Base-by-base conservation (phyloP, 2,329 filamentous ascomycete species). In the Fusarium sp. region DNA sequence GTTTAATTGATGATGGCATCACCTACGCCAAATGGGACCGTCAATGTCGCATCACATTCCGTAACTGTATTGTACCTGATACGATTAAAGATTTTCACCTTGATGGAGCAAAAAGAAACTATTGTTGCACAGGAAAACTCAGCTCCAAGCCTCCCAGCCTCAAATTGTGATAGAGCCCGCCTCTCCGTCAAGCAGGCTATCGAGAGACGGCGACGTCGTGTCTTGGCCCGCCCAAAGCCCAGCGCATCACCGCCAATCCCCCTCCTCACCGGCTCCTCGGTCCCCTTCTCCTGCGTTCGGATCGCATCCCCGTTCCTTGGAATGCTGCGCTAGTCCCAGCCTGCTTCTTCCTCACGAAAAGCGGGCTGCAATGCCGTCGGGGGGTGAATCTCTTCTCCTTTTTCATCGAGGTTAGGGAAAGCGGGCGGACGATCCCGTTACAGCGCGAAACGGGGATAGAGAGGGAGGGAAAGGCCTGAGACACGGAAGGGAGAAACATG, bases 401-500 rank as follows among this genome's bases (percentile, higher is more conserved):
- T 38, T 12, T n/a, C 15, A 17, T 17, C 12, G 20, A 50, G 65
- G 32, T 57, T 27, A 50, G 69, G 54, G 54, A 38, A 61, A 47
- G 45, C 22, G 45, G 45, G 45, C 38, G 50, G 45, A 66, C 61
- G 63, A 72, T 73, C 66, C 60, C 20, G 59, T 50, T 32, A 62
- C 62, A 69, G 32, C 33, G 12, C 30, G 20, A 37, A 33, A 56
- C 30, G 54, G 32, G 32, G 14, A 20, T 33, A 45, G 57, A 69
- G 63, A 54, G 65, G 71, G 61, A 45, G 20, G 9, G 43, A n/a
- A 64, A 64, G 38, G 38, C 9, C 58, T 40, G 58, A 68, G 72
- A 68, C 69, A 70, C 54, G 58, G 69, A 68, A 74, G 71, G 72
- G 69, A 68, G 61, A 58, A 32, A 65, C 71, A 74, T 74, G 65